These are phyloP conservation scores for Pyrenopolyporus hunteri DNA, from an alignment of 495 filamentous ascomycete genomes.

Conservation along the genomic window DNA sequence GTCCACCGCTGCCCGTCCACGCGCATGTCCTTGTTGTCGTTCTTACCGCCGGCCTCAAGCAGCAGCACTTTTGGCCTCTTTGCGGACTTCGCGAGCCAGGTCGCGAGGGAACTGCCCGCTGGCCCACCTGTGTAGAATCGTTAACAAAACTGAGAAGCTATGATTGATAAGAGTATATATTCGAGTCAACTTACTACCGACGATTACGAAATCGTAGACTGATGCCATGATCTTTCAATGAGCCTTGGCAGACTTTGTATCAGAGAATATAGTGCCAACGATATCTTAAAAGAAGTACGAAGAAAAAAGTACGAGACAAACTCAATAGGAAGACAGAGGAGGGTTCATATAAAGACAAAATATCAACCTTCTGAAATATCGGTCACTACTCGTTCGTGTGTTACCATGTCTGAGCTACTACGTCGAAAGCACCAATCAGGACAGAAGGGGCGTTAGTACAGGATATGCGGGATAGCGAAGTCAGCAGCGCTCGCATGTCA, in stretches of 20 bases:
- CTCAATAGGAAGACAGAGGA: no score
- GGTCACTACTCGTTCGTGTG: no score
- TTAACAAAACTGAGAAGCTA: background rate
- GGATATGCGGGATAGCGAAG: no score
- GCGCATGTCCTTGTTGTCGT: constrained; percentile 53
- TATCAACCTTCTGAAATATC: no score
- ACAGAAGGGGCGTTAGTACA: no score
- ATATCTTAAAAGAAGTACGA: no score
- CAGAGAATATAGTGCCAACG: background rate
- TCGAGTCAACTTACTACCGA: constrained; percentile 52
- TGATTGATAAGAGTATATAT: background rate
- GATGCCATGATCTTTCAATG: constrained; percentile 12
- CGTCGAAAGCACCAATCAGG: no score
- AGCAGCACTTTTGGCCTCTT: constrained; percentile 59
- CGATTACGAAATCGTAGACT: constrained; percentile 60
- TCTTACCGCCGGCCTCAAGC: constrained; percentile 62
- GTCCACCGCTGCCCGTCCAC: constrained; percentile 60
- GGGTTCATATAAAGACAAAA: no score
- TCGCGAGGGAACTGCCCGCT: constrained; percentile 59
- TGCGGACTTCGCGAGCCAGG: constrained; percentile 51
- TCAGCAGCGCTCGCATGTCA: no score
- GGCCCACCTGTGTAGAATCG: constrained; percentile 55
- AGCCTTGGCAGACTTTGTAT: background rate
- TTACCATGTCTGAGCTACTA: no score
- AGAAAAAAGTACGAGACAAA: no score